Conservation (phyloP, 352 stramenopile species). For the Phytophthora sp. region DNA sequence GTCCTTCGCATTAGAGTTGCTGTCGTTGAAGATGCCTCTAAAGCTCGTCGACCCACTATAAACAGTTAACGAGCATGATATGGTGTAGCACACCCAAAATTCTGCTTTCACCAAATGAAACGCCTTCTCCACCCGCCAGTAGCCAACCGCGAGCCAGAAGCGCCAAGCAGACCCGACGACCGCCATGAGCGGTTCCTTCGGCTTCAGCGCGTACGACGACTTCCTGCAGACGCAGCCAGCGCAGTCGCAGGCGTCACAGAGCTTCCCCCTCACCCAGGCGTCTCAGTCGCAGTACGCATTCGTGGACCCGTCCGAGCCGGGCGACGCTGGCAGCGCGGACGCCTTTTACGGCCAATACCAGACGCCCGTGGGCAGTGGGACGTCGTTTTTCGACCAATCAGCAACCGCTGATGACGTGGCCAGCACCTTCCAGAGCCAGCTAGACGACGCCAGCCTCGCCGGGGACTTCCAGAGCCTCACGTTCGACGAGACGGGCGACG, state of each 20-base stretch:
- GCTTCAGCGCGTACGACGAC: conserved; percentile 58
- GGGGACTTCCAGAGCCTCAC: conserved; percentile 67
- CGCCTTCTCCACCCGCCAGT: not conserved
- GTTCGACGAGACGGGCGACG: conserved; percentile 77
- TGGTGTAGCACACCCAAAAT: not conserved
- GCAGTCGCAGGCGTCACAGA: conserved; percentile 50
- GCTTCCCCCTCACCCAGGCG: conserved; percentile 47
- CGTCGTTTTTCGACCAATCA: conserved; percentile 44
- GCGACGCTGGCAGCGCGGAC: conserved; percentile 32
- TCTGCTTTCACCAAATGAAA: conserved; percentile 14
- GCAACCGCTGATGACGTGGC: conserved; percentile 13
- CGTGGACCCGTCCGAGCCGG: conserved; percentile 59
- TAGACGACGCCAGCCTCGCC: conserved; percentile 45
- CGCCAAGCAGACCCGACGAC: not conserved
- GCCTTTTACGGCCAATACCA: conserved; percentile 78
- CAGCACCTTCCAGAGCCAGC: conserved; percentile 47
- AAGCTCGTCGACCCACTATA: not conserved
- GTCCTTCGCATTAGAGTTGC: not conserved
- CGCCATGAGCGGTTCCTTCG: conserved; percentile 50
- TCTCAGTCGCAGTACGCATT: conserved; percentile 70
- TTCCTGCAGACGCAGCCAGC: conserved; percentile 66
- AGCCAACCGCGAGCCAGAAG: conserved; percentile 18
- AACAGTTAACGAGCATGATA: not conserved
- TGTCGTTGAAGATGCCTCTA: conserved; percentile 16
- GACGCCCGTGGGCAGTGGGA: conserved; percentile 11